These are phyloP conservation scores for Phytophthora pluvialis DNA, from an alignment of 352 stramenopile species.

Conservation along the genomic window DNA sequence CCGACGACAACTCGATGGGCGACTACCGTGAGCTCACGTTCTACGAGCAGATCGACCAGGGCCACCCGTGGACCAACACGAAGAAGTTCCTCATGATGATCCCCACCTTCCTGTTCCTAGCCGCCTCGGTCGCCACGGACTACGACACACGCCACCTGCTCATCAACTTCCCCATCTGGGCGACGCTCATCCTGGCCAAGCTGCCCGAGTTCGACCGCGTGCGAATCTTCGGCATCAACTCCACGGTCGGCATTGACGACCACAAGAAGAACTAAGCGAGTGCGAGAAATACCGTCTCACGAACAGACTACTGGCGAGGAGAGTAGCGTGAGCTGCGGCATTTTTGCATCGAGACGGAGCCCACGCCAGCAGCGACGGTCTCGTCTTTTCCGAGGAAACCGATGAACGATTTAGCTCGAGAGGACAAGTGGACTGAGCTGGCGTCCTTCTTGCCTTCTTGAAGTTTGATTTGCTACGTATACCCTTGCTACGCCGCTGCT, in stretches of 20 bases:
- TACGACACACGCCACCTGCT: slow-evolving; percentile 88
- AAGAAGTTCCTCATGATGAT: slow-evolving; percentile 96
- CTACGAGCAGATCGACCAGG: slow-evolving; percentile 96
- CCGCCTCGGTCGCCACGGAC: slow-evolving; percentile 86
- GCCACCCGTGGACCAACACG: slow-evolving; percentile 90
- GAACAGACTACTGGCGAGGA: slow-evolving; percentile 9
- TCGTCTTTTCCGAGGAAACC: slow-evolving; percentile 32
- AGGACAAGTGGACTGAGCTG: slow-evolving; percentile 16
- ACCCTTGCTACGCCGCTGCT: slow-evolving; percentile 11
- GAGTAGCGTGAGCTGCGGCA: slow-evolving; percentile 4
- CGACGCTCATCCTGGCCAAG: slow-evolving; percentile 92
- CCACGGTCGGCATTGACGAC: slow-evolving; percentile 95
- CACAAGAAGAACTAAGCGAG: slow-evolving; percentile 60
- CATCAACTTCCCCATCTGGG: slow-evolving; percentile 94
- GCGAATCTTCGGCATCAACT: slow-evolving; percentile 96
- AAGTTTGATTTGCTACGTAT: slow-evolving; percentile 34
- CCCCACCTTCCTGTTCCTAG: slow-evolving; percentile 91
- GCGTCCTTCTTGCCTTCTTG: slow-evolving; percentile 22
- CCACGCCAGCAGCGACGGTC: slow-evolving; percentile 4
- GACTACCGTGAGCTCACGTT: slow-evolving; percentile 95
- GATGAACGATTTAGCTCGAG: slow-evolving; percentile 27
- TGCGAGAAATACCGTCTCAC: not conserved
- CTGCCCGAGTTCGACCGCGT: slow-evolving; percentile 94
- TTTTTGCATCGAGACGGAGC: slow-evolving; percentile 11
- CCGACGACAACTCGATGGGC: slow-evolving; percentile 92